phyloP scores from a whole-genome alignment of 2,329 filamentous ascomycete species.

The Aspergillus sp. region DNA sequence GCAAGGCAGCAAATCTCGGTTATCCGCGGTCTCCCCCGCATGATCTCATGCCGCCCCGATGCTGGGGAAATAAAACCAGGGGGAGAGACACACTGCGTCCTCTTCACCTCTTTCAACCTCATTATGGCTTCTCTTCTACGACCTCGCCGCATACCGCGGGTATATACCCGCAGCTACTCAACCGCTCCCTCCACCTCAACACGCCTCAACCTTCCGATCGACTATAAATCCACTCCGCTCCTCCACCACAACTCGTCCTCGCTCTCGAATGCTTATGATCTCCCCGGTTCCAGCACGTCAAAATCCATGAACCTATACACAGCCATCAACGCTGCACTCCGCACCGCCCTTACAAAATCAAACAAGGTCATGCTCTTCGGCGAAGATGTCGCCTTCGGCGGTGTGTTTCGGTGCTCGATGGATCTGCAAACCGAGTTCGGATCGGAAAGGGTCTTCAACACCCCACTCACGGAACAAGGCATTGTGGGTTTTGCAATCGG shows the following conservation, averaged over 20 bases:
- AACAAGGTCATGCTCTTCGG: slow-evolving; percentile 90
- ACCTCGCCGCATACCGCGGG: slow-evolving; percentile 21
- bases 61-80: slow-evolving; percentile 18
- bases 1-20: slow-evolving; percentile 26
- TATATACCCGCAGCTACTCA: slow-evolving; percentile 49
- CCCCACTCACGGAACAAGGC: slow-evolving; percentile 89
- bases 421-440: slow-evolving; percentile 88
- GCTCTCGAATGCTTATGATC: slow-evolving; percentile 72
- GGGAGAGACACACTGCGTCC: not conserved
- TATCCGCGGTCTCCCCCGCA: slow-evolving; percentile 34
- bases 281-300: slow-evolving; percentile 72
- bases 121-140: slow-evolving; percentile 20
- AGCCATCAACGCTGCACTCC: slow-evolving; percentile 87
- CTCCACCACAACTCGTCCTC: slow-evolving; percentile 78
- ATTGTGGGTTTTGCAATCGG: slow-evolving; percentile 94
- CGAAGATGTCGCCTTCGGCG: slow-evolving; percentile 95
- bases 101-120: not conserved
- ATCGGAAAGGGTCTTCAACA: slow-evolving; percentile 91
- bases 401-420: slow-evolving; percentile 94
- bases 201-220: slow-evolving; percentile 80
- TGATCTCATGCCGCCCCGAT: slow-evolving; percentile 5
- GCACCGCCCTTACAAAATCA: slow-evolving; percentile 79
- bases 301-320: slow-evolving; percentile 94
- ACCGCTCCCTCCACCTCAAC: slow-evolving; percentile 51
- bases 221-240: slow-evolving; percentile 81